Percentiles rank a stretch among this genome's conserved stretches.
These are phyloP conservation scores for Santalum album DNA, from an alignment of 164 flowering plant genomes.

Conservation along the genomic window DNA sequence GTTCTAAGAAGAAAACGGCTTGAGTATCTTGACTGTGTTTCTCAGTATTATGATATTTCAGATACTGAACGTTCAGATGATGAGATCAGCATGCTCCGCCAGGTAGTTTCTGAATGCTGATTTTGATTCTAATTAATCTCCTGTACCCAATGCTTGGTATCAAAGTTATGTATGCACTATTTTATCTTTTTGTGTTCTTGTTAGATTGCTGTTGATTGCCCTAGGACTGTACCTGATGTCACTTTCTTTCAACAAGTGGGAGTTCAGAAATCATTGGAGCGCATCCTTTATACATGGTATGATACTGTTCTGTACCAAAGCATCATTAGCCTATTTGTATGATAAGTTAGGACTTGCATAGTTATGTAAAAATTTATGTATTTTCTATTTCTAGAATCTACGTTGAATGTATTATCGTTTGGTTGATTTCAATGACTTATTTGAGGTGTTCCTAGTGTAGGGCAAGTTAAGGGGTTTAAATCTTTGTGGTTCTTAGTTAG, in stretches of 20 bases:
- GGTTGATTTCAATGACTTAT: too few relatives aligned
- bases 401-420: too few relatives aligned
- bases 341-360: too few relatives aligned
- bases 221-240: slow-evolving; percentile 97
- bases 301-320: slow-evolving; percentile 3
- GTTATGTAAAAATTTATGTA: too few relatives aligned
- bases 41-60: slow-evolving; percentile 89
- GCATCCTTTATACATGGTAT: slow-evolving; percentile 90
- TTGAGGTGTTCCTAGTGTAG: too few relatives aligned
- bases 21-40: slow-evolving; percentile 86
- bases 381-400: too few relatives aligned
- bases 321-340: too few relatives aligned
- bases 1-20: slow-evolving; percentile 82
- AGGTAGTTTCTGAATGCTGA: slow-evolving; percentile 34
- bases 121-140: not conserved
- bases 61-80: slow-evolving; percentile 91
- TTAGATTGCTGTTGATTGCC: slow-evolving; percentile 96
- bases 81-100: slow-evolving; percentile 96
- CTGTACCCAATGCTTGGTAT: not conserved
- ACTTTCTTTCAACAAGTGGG: slow-evolving; percentile 83
- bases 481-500: too few relatives aligned
- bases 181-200: slow-evolving; percentile 9
- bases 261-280: slow-evolving; percentile 95
- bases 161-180: not conserved
- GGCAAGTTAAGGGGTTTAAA: too few relatives aligned